Conservation (phyloP, 441 rosid species). For the Lepidium campestre region DNA sequence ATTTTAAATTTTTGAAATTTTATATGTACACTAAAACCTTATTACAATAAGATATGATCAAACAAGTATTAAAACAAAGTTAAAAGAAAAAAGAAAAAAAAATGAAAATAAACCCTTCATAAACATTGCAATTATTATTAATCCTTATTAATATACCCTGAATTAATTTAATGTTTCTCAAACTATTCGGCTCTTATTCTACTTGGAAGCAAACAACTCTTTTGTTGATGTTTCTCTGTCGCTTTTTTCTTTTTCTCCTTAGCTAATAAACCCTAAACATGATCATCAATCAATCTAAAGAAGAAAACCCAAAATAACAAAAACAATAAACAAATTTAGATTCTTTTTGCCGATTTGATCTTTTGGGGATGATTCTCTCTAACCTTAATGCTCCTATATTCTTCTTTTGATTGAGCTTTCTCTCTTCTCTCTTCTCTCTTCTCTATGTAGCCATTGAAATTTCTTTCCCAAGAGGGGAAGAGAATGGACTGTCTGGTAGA, state of each 20-base stretch:
- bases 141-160: not conserved
- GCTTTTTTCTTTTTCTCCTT: constrained; percentile 8
- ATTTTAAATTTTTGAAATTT: too few relatives aligned
- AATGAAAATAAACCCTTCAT: not conserved
- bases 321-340: not conserved
- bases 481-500: constrained; percentile 92
- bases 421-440: constrained; percentile 33
- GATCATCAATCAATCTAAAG: constrained; percentile 12
- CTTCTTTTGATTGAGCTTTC: constrained; percentile 34
- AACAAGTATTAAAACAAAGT: not conserved
- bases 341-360: constrained; percentile 21
- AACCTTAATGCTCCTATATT: constrained; percentile 27
- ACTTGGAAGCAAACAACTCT: not conserved
- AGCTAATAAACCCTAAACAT: constrained; percentile 18
- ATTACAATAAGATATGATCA: not conserved
- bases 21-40: not conserved
- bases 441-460: constrained; percentile 67
- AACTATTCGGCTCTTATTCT: not conserved
- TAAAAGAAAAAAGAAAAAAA: not conserved
- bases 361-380: constrained; percentile 15
- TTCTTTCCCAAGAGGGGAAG: constrained; percentile 47
- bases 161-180: not conserved
- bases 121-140: not conserved
- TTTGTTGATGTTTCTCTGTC: constrained; percentile 16
- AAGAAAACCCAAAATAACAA: not conserved